Base-by-base conservation (phyloP, 257 asterid species). In the Salvia rosmarinus region DNA sequence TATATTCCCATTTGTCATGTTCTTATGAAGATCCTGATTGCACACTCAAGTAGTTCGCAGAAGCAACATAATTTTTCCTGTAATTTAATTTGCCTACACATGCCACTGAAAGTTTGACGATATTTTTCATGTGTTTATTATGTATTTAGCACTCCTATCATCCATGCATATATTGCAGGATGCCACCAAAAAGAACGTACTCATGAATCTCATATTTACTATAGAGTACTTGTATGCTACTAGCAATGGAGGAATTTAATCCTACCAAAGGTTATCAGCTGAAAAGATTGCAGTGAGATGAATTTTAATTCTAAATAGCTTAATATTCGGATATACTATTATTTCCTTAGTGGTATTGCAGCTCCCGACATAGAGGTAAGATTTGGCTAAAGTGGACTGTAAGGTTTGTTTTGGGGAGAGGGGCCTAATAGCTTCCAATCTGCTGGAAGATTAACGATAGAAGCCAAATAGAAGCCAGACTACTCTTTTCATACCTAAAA, bases 81-180 rank as follows among this genome's bases (percentile, higher is more conserved):
- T 7, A 13, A 14, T 51, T 51, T 51, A 25, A 25, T 25, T 51
- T 8, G 58, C 58, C 56, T 49, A 49, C 56, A 19, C 16, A 2
- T 40, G 32, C 57, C 50, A 58, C 49, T 43, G 4, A 19, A 57
- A 32, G 19, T 58, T 30, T 37, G 64, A n/a, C 13, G 32, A 35
- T 49, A 46, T 60, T 34, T 25, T 34, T 16, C 9, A 14, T 28
- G 23, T 6, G 28, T 34, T 59, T 35, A 28, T 46, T 37, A 66
- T 21, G 60, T 34, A 57, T 46, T 44, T 44, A 57, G 69, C 64
- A 58, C 63, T 66, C 50, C 46, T 34, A 57, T 20, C 54, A 47
- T 20, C 28, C 54, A 51, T 55, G 19, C 21, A 40, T 37, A 51
- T 10, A 68, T 37, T 20, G 61, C 61, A 9, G 51, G 16, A 50